Percentiles rank a stretch among this genome's conserved stretches.
phyloP scores from a whole-genome alignment of 495 filamentous ascomycete species.

The Rostrohypoxylon terebratum region DNA sequence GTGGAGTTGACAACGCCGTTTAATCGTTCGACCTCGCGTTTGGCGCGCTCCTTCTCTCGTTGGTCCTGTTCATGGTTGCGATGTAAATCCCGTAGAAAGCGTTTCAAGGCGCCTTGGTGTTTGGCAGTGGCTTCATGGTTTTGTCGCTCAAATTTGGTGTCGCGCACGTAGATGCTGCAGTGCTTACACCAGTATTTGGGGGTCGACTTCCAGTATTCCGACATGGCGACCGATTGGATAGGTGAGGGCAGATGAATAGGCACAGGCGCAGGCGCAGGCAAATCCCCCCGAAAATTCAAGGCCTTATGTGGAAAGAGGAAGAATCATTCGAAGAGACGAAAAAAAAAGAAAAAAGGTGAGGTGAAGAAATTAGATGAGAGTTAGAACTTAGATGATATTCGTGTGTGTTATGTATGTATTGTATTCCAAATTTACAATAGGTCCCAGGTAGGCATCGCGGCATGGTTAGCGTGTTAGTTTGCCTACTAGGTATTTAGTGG shows the following conservation, averaged over 20 bases:
- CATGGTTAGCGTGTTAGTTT: neutral
- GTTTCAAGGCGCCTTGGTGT: slow-evolving; percentile 90
- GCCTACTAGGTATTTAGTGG: neutral
- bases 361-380: too few relatives aligned
- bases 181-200: slow-evolving; percentile 98
- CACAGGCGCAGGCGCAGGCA: too few relatives aligned
- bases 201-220: slow-evolving; percentile 99
- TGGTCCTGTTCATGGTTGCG: slow-evolving; percentile 80
- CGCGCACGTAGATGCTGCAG: slow-evolving; percentile 89
- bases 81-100: slow-evolving; percentile 89
- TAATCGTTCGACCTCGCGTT: slow-evolving; percentile 85
- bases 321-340: too few relatives aligned
- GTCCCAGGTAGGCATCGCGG: slow-evolving; percentile 1
- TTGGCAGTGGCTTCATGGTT: slow-evolving; percentile 92
- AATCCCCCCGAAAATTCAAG: too few relatives aligned
- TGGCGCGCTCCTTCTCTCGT: slow-evolving; percentile 82
- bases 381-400: neutral
- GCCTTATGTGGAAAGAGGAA: too few relatives aligned
- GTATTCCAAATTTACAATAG: too few relatives aligned
- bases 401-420: neutral
- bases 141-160: slow-evolving; percentile 87
- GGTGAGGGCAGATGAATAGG: too few relatives aligned
- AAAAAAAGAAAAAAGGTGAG: too few relatives aligned
- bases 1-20: slow-evolving; percentile 75
- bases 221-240: slow-evolving; percentile 67